Base-by-base conservation (phyloP, 2,329 filamentous ascomycete species). In the Daldinia sp. region DNA sequence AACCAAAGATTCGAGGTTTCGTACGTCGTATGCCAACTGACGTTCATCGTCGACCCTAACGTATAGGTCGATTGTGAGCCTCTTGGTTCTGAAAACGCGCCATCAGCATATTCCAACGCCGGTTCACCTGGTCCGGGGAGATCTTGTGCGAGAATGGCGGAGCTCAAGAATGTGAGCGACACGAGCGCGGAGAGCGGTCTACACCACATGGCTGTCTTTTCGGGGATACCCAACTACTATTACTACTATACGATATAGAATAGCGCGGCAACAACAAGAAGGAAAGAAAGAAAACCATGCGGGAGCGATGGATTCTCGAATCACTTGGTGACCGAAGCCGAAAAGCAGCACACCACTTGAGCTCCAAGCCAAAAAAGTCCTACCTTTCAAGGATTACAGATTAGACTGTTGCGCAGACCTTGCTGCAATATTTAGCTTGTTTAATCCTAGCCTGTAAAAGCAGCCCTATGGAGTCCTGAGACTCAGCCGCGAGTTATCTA, bases 1-100 rank as follows among this genome's bases (percentile, higher is more conserved):
- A 72, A 64, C 54, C 68, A 72, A 30, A 72, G 58, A 56, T 67
- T 70, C 13, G 69, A 68, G 3, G 66, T 70, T n/a, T 69, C 64
- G 15, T 68, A 72, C 9, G 41, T 39, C 4, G 68, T 69, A 23
- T 60, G 32, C 68, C 68, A 72, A 53, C 66, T 72, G 15, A 70
- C 61, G 32, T 70, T 72, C 70, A 71, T 68, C 45, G 60, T 63
- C 17, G 63, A 50, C 21, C 70, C 70, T n/a, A 61, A 10, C 11
- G 17, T 41, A 34, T 72, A 72, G 3, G 59, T 61, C 9, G 64
- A 39, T 19, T 62, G 67, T 17, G 51, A 58, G 4, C 67, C 69
- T 9, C 56, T 63, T 21, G 70, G 68, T 23, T 68, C 64, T 15
- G 32, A 56, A 34, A 72, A 72, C 17, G 43, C 25, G 30, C 70